Percentiles rank a stretch among this genome's conserved stretches.
Evolutionary conservation across 2,329 filamentous ascomycete species (phyloP).

Genomic region (Thermochaetoides dissita): DNA sequence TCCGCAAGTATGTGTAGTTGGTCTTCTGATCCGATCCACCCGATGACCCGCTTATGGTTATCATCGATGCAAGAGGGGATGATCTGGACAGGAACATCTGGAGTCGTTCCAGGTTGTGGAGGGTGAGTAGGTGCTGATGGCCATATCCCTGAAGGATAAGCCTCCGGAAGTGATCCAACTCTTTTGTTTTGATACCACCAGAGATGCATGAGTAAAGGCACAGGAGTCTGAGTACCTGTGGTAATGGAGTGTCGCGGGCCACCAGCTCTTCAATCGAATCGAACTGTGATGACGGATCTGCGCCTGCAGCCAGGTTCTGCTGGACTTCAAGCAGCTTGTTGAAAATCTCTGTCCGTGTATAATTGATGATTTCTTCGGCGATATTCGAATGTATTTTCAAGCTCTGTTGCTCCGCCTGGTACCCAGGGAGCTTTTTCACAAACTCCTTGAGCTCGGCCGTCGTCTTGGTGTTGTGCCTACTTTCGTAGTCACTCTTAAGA

Average conservation of each 20-base stretch:
- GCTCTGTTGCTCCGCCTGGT: slow-evolving; percentile 85
- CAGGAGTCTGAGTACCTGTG: slow-evolving; percentile 69
- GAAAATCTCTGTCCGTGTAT: slow-evolving; percentile 81
- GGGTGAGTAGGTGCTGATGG: slow-evolving; percentile 83
- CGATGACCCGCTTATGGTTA: slow-evolving; percentile 53
- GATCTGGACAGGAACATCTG: slow-evolving; percentile 68
- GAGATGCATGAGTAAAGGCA: slow-evolving; percentile 86
- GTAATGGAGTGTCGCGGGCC: slow-evolving; percentile 65
- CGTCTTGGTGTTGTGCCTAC: slow-evolving; percentile 70
- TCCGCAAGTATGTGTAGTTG: slow-evolving; percentile 80
- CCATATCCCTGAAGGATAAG: slow-evolving; percentile 86
- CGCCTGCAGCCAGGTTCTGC: slow-evolving; percentile 83
- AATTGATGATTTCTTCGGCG: slow-evolving; percentile 89
- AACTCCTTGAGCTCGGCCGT: slow-evolving; percentile 88
- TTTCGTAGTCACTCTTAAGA: slow-evolving; percentile 74
- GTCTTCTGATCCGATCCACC: slow-evolving; percentile 45
- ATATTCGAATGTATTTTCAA: slow-evolving; percentile 84
- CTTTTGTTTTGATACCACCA: slow-evolving; percentile 74
- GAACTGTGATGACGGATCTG: slow-evolving; percentile 78
- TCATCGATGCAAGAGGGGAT: slow-evolving; percentile 66
- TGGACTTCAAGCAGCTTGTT: slow-evolving; percentile 81
- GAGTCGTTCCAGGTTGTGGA: slow-evolving; percentile 77
- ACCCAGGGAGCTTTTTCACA: slow-evolving; percentile 81
- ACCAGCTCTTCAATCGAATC: slow-evolving; percentile 92
- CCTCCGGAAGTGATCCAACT: slow-evolving; percentile 79